Conservation (phyloP, 148 eudicot genomes). For the Dysphania ambrosioides region DNA sequence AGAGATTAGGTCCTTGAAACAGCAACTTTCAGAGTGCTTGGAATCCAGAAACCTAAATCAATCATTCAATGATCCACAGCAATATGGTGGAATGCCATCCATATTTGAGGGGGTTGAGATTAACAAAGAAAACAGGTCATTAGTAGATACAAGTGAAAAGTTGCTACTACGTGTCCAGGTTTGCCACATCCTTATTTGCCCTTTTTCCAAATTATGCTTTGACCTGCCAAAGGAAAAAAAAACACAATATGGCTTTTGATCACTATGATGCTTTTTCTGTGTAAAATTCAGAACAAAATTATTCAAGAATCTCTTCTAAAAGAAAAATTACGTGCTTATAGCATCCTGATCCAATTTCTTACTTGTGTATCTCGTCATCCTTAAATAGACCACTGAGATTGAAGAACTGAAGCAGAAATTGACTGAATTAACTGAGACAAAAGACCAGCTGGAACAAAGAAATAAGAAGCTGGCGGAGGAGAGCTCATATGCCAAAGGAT, state of each 20-base stretch:
- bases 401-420: slow-evolving; percentile 62
- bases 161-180: slow-evolving; percentile 68
- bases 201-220: background rate
- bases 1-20: slow-evolving; percentile 58
- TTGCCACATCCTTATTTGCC: background rate
- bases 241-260: background rate
- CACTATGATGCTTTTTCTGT: background rate
- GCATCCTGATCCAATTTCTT: background rate
- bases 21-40: slow-evolving; percentile 61
- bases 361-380: slow-evolving; percentile 6
- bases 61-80: slow-evolving; percentile 27
- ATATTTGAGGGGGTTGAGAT: slow-evolving; percentile 25
- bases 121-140: slow-evolving; percentile 30
- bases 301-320: background rate
- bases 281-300: background rate
- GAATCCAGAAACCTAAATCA: slow-evolving; percentile 41
- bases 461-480: slow-evolving; percentile 93
- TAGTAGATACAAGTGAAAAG: slow-evolving; percentile 38
- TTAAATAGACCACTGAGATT: slow-evolving; percentile 49
- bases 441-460: slow-evolving; percentile 69
- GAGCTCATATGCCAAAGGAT: slow-evolving; percentile 93
- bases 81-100: slow-evolving; percentile 29
- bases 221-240: background rate
- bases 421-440: slow-evolving; percentile 48
- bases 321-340: background rate